Base-by-base conservation (phyloP, 805 yeast genomes). In the Suhomyces prunicola region DNA sequence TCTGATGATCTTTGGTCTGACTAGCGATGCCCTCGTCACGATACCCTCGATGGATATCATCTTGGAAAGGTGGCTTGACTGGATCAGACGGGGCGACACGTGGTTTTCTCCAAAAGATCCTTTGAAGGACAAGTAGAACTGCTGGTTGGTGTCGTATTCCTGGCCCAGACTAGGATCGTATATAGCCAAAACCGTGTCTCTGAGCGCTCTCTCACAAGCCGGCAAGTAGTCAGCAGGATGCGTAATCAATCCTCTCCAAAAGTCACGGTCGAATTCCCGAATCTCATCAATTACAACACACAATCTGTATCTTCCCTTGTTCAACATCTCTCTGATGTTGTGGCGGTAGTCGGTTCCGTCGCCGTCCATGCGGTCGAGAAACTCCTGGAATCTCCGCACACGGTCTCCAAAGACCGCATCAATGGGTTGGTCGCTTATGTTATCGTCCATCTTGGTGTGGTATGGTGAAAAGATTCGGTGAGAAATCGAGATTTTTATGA, bases 21-120 rank as follows among this genome's bases (percentile, higher is more conserved):
- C 96, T 53, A 94, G 77, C 1, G 97, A 91, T 29, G 96, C 92
- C 57, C 94, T 80, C 1, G 98, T 93, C 15, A 94, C 97, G 61
- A 94, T 94, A 52, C 99, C 99, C 71, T 94, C 97, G 23, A 94
- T 78, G 1, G 96, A 85, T 44, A 94, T 83, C 81, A 93, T 75
- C 64, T 86, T 86, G 52, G 96, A 90, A 49, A 94, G 74, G 58
- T 83, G 86, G 12, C 79, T 71, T 2, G 98, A 86, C 54, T 86
- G 82, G 53, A 94, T 84, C 3, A 97, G 84, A 63, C 98, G 81
- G 19, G 99, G 97, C 23, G 91, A 86, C 27, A 93, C 85, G 45
- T 87, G 81, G 66, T 91, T 92, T 52, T 85, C 82, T 51, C 98
- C 98, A 70, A 94, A 90, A 0, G 97, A 85, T 50, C 99, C 99